Evolutionary conservation across 1,139 yeast genomes (phyloP).

Genomic region (Pichia sp.): DNA sequence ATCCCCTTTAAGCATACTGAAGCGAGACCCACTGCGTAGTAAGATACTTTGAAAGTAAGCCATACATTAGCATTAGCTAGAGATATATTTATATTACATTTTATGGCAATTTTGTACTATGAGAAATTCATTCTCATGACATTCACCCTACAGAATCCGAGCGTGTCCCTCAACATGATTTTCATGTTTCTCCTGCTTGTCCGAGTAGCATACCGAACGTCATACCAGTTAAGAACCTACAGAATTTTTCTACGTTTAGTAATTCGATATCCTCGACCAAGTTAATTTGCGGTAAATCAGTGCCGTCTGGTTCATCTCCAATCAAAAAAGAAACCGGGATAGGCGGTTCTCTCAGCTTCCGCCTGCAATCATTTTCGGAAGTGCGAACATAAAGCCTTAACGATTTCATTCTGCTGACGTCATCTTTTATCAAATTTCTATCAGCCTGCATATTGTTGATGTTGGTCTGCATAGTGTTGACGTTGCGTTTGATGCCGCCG

Average conservation of each 20-base stretch:
- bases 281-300: neutral
- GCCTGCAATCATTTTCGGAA: neutral
- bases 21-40: neutral
- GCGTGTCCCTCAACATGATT: neutral
- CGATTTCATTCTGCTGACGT: neutral
- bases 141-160: neutral
- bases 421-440: neutral
- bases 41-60: neutral
- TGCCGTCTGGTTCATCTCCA: neutral
- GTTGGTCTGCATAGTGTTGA: neutral
- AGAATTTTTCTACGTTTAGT: neutral
- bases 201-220: neutral
- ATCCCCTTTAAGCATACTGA: neutral
- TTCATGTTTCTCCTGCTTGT: constrained; percentile 1
- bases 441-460: neutral
- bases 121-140: neutral
- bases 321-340: neutral
- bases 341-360: neutral
- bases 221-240: neutral
- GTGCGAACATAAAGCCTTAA: neutral
- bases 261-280: neutral
- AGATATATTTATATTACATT: neutral
- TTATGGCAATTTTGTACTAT: neutral
- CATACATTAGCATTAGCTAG: neutral
- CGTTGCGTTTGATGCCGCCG: constrained; percentile 1